phyloP scores from a whole-genome alignment of 2,329 filamentous ascomycete genomes.

The Daldinia sp. region DNA sequence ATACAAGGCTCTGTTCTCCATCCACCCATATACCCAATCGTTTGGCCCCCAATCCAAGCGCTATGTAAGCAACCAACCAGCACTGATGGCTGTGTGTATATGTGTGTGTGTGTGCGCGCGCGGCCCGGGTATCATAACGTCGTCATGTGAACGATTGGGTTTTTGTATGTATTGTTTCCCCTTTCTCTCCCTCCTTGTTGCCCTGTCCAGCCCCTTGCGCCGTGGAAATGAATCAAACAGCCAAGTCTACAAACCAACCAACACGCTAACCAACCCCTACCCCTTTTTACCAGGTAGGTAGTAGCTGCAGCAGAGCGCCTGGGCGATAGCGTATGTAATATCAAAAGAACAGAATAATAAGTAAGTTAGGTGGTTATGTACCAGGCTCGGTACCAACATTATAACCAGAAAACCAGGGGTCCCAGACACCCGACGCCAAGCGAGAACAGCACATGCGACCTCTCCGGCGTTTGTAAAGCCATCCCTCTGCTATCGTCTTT shows the following conservation, averaged over 20 bases:
- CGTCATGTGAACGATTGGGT: conserved; percentile 25
- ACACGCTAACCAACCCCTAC: not conserved
- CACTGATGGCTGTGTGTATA: not conserved
- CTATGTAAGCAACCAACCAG: no score
- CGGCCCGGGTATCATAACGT: conserved; percentile 31
- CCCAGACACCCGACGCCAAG: conserved; percentile 51
- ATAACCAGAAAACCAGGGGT: conserved; percentile 29
- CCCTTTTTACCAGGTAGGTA: not conserved
- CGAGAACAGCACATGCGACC: conserved; percentile 43
- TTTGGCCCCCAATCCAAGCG: conserved; percentile 4
- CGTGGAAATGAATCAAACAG: conserved; percentile 7
- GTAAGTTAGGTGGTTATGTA: no score
- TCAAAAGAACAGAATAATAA: conserved; percentile 2
- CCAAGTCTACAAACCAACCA: not conserved
- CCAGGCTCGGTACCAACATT: no score
- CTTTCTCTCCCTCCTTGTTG: not conserved
- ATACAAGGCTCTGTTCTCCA: not conserved
- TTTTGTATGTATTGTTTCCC: conserved; percentile 10
- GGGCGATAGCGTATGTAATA: conserved; percentile 3
- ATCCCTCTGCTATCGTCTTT: conserved; percentile 27
- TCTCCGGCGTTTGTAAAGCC: conserved; percentile 21
- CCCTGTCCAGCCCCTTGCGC: conserved; percentile 7
- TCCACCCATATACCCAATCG: no score
- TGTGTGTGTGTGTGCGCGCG: not conserved
- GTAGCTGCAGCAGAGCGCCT: not conserved